Conservation (phyloP, 306 rosid genomes). For the Luffa acutangula region DNA sequence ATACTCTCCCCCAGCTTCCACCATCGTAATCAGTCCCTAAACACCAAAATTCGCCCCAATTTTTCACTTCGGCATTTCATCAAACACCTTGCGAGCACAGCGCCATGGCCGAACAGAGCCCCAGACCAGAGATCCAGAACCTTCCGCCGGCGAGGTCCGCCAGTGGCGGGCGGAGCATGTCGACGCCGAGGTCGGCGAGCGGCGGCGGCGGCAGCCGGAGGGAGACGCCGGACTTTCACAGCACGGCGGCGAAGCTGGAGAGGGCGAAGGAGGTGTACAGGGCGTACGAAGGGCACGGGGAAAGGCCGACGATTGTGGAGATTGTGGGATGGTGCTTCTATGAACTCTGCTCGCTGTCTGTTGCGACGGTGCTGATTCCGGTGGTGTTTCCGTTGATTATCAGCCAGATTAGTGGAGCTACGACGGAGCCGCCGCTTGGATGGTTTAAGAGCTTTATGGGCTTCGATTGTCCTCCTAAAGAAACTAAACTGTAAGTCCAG, state of each 20-base stretch:
- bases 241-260: slow-evolving; percentile 29
- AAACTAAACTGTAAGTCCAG: slow-evolving; percentile 44
- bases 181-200: not conserved
- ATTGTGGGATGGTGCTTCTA: slow-evolving; percentile 68
- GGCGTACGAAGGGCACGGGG: slow-evolving; percentile 38
- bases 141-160: not conserved
- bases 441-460: slow-evolving; percentile 19
- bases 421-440: slow-evolving; percentile 22
- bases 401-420: slow-evolving; percentile 33
- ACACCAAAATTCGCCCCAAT: not conserved
- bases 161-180: not conserved
- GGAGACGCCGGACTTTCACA: slow-evolving; percentile 28
- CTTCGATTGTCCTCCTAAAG: slow-evolving; percentile 35
- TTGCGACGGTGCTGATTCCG: slow-evolving; percentile 57
- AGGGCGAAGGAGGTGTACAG: slow-evolving; percentile 37
- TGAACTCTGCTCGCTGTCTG: slow-evolving; percentile 61
- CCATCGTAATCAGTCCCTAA: no score
- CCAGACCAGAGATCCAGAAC: not conserved
- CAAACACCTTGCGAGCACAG: not conserved
- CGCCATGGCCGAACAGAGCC: not conserved
- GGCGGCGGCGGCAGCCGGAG: not conserved
- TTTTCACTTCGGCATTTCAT: not conserved
- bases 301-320: slow-evolving; percentile 47
- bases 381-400: slow-evolving; percentile 78
- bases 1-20: not conserved